These are phyloP conservation scores for Dactylellina drechsleri DNA, from an alignment of 2,329 filamentous ascomycete species.

Conservation along the genomic window DNA sequence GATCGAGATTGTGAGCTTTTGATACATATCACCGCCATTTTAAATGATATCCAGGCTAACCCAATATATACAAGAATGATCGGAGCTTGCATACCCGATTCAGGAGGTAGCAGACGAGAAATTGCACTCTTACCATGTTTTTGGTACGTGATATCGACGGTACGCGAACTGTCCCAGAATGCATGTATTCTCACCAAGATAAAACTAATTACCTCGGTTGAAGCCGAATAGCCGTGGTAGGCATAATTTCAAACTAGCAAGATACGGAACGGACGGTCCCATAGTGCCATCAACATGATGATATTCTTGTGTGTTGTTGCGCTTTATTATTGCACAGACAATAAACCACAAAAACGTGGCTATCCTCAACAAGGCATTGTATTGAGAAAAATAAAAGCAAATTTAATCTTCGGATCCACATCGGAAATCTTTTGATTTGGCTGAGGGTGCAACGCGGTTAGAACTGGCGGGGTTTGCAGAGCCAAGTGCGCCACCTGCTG, in stretches of 20 bases:
- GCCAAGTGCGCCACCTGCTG: slow-evolving; percentile 47
- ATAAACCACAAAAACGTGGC: not conserved
- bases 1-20: slow-evolving; percentile 10
- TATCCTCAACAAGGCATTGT: slow-evolving; percentile 30
- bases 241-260: too few species aligned
- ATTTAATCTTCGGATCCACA: slow-evolving; percentile 21
- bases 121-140: slow-evolving; percentile 8
- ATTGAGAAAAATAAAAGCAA: slow-evolving; percentile 26
- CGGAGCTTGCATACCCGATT: slow-evolving; percentile 3
- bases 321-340: not conserved
- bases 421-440: slow-evolving; percentile 27
- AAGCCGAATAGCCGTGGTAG: not conserved
- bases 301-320: too few species aligned
- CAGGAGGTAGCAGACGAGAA: slow-evolving; percentile 9
- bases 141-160: slow-evolving; percentile 17
- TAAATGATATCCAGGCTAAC: not conserved
- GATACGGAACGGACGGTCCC: too few species aligned
- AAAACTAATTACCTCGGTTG: not conserved
- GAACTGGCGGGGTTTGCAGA: slow-evolving; percentile 12
- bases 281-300: too few species aligned
- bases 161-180: not conserved
- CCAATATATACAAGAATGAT: slow-evolving; percentile 1
- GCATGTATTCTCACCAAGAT: not conserved
- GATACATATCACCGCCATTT: slow-evolving; percentile 1
- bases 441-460: slow-evolving; percentile 12